These are phyloP conservation scores for Plasmodium chabaudi DNA, from an alignment of 169 alveolate species.

Conservation along the genomic window DNA sequence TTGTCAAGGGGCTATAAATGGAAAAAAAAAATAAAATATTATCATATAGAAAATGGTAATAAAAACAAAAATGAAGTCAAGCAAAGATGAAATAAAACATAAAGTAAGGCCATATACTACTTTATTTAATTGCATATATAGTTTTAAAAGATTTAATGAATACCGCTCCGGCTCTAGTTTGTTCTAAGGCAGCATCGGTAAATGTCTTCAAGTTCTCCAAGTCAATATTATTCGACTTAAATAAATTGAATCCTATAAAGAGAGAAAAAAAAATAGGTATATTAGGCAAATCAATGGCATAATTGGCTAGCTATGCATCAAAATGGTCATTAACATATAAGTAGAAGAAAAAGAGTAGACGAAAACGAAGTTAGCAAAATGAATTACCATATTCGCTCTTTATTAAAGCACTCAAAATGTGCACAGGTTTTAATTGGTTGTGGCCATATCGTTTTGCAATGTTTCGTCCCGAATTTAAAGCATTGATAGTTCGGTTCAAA, in stretches of 20 bases:
- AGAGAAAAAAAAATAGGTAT: background rate
- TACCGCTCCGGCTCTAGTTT: slow-evolving; percentile 76
- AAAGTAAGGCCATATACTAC: background rate
- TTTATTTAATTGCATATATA: too few species aligned
- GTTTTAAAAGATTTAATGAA: background rate
- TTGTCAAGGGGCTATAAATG: slow-evolving; percentile 59
- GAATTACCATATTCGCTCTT: slow-evolving; percentile 71
- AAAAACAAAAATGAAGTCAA: background rate
- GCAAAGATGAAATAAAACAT: too few species aligned
- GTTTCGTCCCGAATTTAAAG: slow-evolving; percentile 49
- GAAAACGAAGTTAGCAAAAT: too few species aligned
- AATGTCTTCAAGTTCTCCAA: slow-evolving; percentile 31
- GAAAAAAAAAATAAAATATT: background rate
- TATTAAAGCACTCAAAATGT: slow-evolving; percentile 42
- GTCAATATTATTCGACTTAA: slow-evolving; percentile 41
- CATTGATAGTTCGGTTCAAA: slow-evolving; percentile 61
- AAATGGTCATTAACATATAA: background rate
- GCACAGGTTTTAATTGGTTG: slow-evolving; percentile 56
- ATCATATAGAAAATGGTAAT: background rate
- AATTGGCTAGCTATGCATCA: background rate
- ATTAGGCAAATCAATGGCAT: background rate
- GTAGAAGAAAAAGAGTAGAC: background rate
- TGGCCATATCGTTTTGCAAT: slow-evolving; percentile 76
- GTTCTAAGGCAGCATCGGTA: slow-evolving; percentile 56
- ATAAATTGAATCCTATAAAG: slow-evolving; percentile 27